These are phyloP conservation scores for Volvariella volvacea DNA, from an alignment of 1,284 basidiomycete genomes.

Conservation along the genomic window DNA sequence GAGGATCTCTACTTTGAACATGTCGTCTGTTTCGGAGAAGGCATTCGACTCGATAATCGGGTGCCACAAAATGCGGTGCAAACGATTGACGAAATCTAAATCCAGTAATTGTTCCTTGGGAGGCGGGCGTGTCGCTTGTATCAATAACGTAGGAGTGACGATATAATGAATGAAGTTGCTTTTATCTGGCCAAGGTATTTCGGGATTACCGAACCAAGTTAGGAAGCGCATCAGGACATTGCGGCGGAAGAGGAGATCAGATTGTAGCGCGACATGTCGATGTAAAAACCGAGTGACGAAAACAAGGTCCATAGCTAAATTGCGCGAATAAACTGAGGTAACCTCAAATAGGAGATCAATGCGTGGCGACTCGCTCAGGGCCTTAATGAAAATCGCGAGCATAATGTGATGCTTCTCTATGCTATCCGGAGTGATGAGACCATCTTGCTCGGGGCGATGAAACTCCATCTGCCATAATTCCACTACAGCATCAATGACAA, in stretches of 20 bases:
- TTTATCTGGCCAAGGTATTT: constrained; percentile 75
- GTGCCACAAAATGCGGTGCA: constrained; percentile 79
- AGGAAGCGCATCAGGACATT: constrained; percentile 85
- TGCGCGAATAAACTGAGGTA: constrained; percentile 77
- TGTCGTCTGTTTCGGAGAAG: constrained; percentile 68
- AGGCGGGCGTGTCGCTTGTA: constrained; percentile 58
- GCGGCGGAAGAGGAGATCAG: constrained; percentile 65
- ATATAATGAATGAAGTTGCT: constrained; percentile 83
- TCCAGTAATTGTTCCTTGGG: constrained; percentile 61
- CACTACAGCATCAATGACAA: constrained; percentile 64
- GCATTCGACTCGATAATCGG: constrained; percentile 56
- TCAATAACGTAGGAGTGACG: constrained; percentile 83
- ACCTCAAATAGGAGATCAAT: constrained; percentile 90
- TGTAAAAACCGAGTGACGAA: constrained; percentile 87
- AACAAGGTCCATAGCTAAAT: constrained; percentile 79
- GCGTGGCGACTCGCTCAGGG: constrained; percentile 60
- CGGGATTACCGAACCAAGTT: constrained; percentile 70
- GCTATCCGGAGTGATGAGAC: constrained; percentile 42
- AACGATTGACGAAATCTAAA: constrained; percentile 57
- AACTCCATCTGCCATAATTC: constrained; percentile 64
- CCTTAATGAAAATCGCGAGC: constrained; percentile 73
- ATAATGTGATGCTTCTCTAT: constrained; percentile 66
- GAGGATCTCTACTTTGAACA: constrained; percentile 86
- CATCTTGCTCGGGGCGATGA: constrained; percentile 39
- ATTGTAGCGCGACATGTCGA: constrained; percentile 70